These are phyloP conservation scores for Ziziphus jujuba DNA, from an alignment of 306 rosid genomes.

Conservation along the genomic window DNA sequence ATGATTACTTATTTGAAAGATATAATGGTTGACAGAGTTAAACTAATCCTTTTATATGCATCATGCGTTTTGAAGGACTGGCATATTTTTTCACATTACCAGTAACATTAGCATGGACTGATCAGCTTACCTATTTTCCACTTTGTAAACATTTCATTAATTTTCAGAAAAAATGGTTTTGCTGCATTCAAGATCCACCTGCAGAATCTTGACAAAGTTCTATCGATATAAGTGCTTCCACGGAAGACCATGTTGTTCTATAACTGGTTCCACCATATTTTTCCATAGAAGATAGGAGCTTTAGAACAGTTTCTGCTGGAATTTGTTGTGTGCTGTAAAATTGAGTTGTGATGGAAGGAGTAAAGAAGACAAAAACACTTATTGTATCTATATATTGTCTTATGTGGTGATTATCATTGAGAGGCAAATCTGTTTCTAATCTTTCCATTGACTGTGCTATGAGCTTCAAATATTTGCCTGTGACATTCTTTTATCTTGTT, in stretches of 20 bases:
- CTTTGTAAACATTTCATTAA: conserved; percentile 31
- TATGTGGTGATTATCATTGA: conserved; percentile 59
- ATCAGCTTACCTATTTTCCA: neutral
- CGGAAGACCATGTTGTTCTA: conserved; percentile 52
- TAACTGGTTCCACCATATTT: conserved; percentile 59
- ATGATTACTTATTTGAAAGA: neutral
- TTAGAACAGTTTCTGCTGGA: conserved; percentile 56
- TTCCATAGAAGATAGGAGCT: conserved; percentile 55
- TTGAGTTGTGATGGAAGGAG: conserved; percentile 62
- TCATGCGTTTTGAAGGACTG: neutral
- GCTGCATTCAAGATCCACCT: conserved; percentile 83
- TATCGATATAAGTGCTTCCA: conserved; percentile 38
- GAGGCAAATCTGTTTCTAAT: conserved; percentile 39
- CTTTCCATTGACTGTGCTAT: conserved; percentile 15
- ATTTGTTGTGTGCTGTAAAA: conserved; percentile 57
- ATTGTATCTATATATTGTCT: conserved; percentile 57
- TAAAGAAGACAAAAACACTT: conserved; percentile 53
- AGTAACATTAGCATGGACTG: conserved; percentile 8
- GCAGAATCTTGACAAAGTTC: conserved; percentile 57
- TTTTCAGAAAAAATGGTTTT: conserved; percentile 96
- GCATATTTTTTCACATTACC: neutral
- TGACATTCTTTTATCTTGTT: conserved; percentile 20
- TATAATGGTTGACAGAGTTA: neutral
- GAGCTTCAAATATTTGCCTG: conserved; percentile 20
- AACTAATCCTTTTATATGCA: neutral